Conservation (phyloP, 345 rosid genomes). For the Populus deltoides region DNA sequence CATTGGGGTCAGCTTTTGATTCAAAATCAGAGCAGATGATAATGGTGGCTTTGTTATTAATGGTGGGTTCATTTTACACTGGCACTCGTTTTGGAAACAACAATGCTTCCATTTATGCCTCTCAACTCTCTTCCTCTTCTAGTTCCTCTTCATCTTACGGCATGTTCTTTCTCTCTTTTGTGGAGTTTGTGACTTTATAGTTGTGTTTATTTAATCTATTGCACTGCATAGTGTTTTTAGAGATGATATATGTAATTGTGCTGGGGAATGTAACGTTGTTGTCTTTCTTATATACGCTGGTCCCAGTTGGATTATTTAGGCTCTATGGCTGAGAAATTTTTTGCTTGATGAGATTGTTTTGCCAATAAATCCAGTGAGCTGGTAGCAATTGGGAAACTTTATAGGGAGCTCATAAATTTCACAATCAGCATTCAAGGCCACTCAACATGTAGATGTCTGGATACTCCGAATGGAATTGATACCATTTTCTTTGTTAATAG, state of each 20-base stretch:
- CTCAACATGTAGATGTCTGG: neutral
- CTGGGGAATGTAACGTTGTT: neutral
- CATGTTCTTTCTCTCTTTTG: constrained; percentile 5
- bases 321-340: neutral
- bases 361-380: neutral
- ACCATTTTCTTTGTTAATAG: neutral
- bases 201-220: neutral
- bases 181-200: neutral
- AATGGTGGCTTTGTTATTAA: constrained; percentile 60
- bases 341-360: neutral
- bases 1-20: constrained; percentile 59
- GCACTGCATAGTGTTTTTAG: neutral
- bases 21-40: constrained; percentile 68
- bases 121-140: constrained; percentile 34
- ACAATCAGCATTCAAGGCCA: neutral
- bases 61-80: constrained; percentile 71
- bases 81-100: constrained; percentile 71
- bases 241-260: neutral
- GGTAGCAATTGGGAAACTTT: neutral
- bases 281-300: too few species aligned
- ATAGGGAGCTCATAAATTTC: neutral
- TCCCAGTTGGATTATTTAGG: neutral
- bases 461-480: neutral
- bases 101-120: constrained; percentile 47
- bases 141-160: constrained; percentile 22